Conservation (phyloP, 169 alveolate genomes). For the Theileria orientalis region DNA sequence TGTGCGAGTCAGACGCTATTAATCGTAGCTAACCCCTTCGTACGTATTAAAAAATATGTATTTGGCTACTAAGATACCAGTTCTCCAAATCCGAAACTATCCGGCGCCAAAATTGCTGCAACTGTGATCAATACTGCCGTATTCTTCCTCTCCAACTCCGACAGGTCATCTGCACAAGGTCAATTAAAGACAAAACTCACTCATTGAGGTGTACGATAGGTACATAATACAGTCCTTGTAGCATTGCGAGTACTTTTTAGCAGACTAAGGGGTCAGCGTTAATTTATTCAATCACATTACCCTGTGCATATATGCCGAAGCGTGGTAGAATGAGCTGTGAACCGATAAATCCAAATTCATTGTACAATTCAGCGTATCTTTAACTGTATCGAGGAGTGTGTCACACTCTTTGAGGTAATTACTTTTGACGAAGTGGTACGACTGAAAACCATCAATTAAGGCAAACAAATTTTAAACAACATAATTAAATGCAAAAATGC, state of each 20-base stretch:
- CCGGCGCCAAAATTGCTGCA: conserved; percentile 56
- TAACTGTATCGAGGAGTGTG: conserved; percentile 32
- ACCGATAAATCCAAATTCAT: conserved; percentile 58
- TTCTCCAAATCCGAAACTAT: conserved; percentile 64
- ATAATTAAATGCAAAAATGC: not conserved
- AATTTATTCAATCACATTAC: conserved; percentile 7
- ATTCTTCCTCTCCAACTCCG: conserved; percentile 36
- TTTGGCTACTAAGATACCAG: conserved; percentile 13
- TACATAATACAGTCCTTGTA: conserved; percentile 66
- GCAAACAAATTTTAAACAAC: not conserved
- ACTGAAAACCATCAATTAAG: conserved; percentile 8
- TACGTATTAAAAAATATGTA: not conserved
- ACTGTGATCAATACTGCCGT: conserved; percentile 47
- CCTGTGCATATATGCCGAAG: conserved; percentile 61
- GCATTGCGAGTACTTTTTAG: conserved; percentile 49
- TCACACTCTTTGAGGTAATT: conserved; percentile 46
- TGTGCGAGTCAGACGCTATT: not conserved
- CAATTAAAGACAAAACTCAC: not conserved
- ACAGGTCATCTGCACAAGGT: conserved; percentile 28
- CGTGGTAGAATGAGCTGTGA: conserved; percentile 56
- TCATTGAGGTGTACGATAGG: conserved; percentile 59
- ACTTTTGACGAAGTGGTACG: conserved; percentile 53
- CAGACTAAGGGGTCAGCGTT: conserved; percentile 16
- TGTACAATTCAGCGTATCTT: conserved; percentile 27
- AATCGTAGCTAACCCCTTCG: not conserved